Conservation (phyloP, 2,329 filamentous ascomycete species). For the Dactylonectria estremocensis region DNA sequence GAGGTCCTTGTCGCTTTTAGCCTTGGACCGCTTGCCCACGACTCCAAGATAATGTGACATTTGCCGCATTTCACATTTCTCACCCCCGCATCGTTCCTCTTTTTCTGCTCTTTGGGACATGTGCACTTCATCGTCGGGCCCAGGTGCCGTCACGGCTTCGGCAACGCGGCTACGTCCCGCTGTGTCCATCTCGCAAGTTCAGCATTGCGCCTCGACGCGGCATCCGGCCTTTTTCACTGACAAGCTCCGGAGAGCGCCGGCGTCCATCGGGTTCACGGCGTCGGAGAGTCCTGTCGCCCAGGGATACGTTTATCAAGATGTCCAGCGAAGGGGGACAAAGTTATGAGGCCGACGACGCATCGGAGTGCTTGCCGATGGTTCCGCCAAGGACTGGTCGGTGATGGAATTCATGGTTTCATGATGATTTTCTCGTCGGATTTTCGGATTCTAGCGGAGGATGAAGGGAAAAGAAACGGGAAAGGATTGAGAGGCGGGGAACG, state of each 20-base stretch:
- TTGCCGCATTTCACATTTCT: neutral
- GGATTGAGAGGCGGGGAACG: neutral
- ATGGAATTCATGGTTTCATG: constrained; percentile 3
- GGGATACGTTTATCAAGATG: constrained; percentile 73
- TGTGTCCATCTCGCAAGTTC: constrained; percentile 22
- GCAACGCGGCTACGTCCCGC: constrained; percentile 31
- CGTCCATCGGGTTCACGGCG: constrained; percentile 45
- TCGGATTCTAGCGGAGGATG: neutral
- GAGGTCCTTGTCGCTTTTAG: neutral
- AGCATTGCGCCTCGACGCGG: constrained; percentile 65
- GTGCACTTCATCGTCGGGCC: constrained; percentile 15
- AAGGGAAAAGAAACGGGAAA: neutral
- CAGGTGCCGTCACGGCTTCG: constrained; percentile 20
- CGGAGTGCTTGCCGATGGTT: constrained; percentile 23
- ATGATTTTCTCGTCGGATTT: neutral
- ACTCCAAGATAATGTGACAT: constrained; percentile 19
- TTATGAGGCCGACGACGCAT: constrained; percentile 51
- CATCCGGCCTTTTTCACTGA: constrained; percentile 86
- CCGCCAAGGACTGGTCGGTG: constrained; percentile 1
- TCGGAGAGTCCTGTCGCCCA: constrained; percentile 67
- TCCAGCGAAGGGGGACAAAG: constrained; percentile 50
- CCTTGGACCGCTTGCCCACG: neutral
- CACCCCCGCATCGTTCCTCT: neutral
- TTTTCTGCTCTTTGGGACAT: constrained; percentile 3
- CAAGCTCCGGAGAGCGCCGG: constrained; percentile 70